Percentiles rank a stretch among this genome's conserved stretches.
phyloP scores from a whole-genome alignment of 495 filamentous ascomycete genomes.

The Xylaria castorea region DNA sequence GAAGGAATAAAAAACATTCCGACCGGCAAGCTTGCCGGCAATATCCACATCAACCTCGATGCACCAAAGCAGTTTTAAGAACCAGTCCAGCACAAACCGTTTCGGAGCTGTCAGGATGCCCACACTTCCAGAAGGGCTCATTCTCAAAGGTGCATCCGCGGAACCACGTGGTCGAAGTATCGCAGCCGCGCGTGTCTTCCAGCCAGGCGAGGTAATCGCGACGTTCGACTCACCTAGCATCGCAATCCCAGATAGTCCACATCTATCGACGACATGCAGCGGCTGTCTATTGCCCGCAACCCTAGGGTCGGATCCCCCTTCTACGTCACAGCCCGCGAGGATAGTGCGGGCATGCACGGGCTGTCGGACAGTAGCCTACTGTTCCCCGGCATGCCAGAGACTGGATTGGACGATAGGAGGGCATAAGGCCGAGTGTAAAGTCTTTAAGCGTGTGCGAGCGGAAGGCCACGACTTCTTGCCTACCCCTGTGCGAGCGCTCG shows the following conservation, averaged over 20 bases:
- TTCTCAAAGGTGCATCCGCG: conserved; percentile 22
- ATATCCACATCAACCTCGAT: neutral
- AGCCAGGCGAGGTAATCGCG: conserved; percentile 50
- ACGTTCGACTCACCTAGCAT: conserved; percentile 48
- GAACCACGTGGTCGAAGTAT: conserved; percentile 46
- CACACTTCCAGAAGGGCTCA: conserved; percentile 30
- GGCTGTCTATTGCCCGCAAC: conserved; percentile 43
- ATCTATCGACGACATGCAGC: conserved; percentile 49
- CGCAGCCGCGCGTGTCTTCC: conserved; percentile 40
- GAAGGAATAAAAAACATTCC: neutral
- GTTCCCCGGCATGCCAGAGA: conserved; percentile 60
- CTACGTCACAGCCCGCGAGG: conserved; percentile 21
- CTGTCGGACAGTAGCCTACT: conserved; percentile 61
- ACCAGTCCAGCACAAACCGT: neutral
- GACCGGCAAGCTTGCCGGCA: conserved; percentile 3
- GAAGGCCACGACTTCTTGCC: conserved; percentile 44
- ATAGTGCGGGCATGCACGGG: conserved; percentile 54
- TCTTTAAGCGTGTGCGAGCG: conserved; percentile 42
- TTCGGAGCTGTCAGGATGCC: conserved; percentile 10
- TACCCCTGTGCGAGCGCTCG: conserved; percentile 53
- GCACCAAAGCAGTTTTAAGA: neutral
- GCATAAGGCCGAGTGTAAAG: conserved; percentile 57
- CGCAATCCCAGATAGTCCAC: conserved; percentile 49
- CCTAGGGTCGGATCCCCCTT: neutral
- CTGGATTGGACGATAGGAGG: conserved; percentile 61